Percentiles rank a stretch among this genome's conserved stretches.
Evolutionary conservation across 305 asterid species (phyloP).

Genomic region (Solanum chacoense): DNA sequence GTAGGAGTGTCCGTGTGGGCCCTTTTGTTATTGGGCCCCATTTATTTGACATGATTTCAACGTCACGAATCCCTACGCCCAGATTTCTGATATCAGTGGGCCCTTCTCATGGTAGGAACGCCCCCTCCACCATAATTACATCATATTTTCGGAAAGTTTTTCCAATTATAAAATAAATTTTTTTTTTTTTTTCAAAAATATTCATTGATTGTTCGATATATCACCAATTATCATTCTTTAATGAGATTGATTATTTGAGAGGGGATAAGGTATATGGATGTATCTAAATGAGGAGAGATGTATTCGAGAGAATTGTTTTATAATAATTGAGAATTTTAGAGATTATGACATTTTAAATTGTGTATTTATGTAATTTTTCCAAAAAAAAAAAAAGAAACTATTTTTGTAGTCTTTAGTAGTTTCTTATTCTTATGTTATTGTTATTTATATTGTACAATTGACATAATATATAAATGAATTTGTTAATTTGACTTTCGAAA

Average conservation of each 20-base stretch:
- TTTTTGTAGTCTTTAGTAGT: no score
- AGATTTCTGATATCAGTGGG: background rate
- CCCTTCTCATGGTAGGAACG: background rate
- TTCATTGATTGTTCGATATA: no score
- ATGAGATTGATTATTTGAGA: background rate
- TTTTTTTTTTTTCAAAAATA: no score
- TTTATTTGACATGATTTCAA: background rate
- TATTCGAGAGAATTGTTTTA: accelerated
- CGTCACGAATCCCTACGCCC: background rate
- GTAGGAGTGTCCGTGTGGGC: background rate
- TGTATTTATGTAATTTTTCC: no score
- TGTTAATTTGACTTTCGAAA: no score
- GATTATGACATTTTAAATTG: accelerated
- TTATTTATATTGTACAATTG: background rate
- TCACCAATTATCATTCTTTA: no score
- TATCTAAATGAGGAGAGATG: background rate
- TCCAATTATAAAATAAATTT: no score
- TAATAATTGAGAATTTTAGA: no score
- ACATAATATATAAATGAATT: no score
- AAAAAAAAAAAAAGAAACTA: accelerated
- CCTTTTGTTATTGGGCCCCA: background rate
- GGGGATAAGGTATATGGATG: background rate
- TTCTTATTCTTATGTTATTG: background rate
- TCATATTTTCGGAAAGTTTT: background rate
- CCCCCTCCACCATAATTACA: background rate